Base-by-base conservation (phyloP, 2,329 filamentous ascomycete species). In the Stemphylium vesicarium region DNA sequence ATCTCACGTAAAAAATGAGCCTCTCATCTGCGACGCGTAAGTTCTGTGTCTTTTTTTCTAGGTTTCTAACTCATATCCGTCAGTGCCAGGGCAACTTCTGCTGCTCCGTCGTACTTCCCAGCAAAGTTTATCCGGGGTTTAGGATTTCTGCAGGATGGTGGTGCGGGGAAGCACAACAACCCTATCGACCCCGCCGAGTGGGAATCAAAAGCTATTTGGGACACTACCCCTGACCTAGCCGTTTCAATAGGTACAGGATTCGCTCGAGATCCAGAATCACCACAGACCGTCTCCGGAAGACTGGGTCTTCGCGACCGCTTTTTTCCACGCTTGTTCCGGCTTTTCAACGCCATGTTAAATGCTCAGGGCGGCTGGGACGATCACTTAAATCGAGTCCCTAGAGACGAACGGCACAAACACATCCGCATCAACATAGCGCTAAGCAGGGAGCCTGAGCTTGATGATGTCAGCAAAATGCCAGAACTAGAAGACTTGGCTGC, bases 121-220 rank as follows among this genome's bases (percentile, higher is more conserved):
- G 53, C 45, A 45, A 63, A 63, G 41, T 61, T 61, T 32, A 61
- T 63, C 22, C 8, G 9, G 3, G 43, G 60, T 10, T 32, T 59
- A 36, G 53, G 48, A 42, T 59, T 57, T 33, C 3, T 57, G 7
- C 22, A 63, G 18, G 46, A 63, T 50, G 16, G 60, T 10, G 20
- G 58, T 15, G 45, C 35, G 0, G 31, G 50, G 12, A 63, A 63
- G 41, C 18, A 61, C 13, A 61, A 61, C 13, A 61, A 59, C 38
- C 52, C 24, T 22, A 61, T 61, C 3, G 22, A 50, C 15, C 53
- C 48, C 2, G 41, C 48, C 7, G 22, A 61, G 40, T 63, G 18
- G 60, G 50, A 63, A 36, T 54, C 22, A 10, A 50, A 53, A n/a
- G 58, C 56, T 6, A 61, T 63, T 18, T 63, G 13, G 55, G 29